Conservation (phyloP, 345 rosid genomes). For the Litchi chinensis region DNA sequence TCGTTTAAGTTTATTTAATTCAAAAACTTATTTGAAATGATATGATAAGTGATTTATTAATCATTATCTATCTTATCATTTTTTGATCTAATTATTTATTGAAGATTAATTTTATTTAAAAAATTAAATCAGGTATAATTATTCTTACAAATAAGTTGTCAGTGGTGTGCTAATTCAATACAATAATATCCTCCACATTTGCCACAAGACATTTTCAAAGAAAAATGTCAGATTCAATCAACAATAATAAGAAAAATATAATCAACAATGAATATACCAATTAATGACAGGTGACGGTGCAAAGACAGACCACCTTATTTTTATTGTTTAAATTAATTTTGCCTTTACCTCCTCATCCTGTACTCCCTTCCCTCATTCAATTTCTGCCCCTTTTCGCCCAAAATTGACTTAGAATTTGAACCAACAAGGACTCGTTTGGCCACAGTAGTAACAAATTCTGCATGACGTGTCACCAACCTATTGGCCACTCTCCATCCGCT, state of each 20-base stretch:
- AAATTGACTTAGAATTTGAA: constrained; percentile 18
- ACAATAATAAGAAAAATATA: too few species aligned
- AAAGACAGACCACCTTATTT: neutral
- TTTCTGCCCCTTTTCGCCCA: neutral
- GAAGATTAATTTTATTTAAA: too few species aligned
- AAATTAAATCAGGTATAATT: too few species aligned
- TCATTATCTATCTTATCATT: too few species aligned
- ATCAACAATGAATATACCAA: too few species aligned
- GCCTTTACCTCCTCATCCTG: neutral
- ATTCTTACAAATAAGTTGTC: too few species aligned
- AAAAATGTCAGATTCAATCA: too few species aligned
- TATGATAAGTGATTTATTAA: too few species aligned
- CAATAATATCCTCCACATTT: neutral
- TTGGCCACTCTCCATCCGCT: neutral
- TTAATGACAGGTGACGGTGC: neutral
- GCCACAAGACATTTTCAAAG: neutral
- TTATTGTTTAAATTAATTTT: neutral
- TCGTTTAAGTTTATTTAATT: too few species aligned
- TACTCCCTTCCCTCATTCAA: neutral
- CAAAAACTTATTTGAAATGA: too few species aligned
- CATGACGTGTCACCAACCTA: neutral
- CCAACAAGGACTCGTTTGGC: constrained; percentile 1
- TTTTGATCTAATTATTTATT: too few species aligned
- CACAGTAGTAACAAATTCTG: neutral
- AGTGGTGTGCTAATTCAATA: too few species aligned